Conservation (phyloP, 257 asterid genomes). For the Solanum chiquidenum region DNA sequence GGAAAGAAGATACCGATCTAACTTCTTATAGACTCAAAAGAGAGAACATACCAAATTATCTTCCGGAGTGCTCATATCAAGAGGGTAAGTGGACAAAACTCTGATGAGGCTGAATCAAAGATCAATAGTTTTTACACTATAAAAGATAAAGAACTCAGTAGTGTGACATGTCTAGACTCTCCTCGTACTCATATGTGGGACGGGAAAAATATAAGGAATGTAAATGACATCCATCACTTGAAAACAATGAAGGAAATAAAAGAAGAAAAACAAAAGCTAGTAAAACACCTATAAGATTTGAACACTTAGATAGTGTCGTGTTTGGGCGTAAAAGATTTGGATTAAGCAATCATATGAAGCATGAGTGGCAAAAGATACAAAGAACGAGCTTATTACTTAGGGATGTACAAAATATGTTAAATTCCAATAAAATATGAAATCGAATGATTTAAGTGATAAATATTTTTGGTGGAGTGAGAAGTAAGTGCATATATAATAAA, state of each 20-base stretch:
- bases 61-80: neutral
- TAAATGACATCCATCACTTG: neutral
- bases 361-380: slow-evolving; percentile 74
- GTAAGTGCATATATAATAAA: neutral
- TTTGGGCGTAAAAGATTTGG: slow-evolving; percentile 56
- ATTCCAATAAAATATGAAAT: slow-evolving; percentile 26
- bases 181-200: slow-evolving; percentile 92
- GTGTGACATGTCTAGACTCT: slow-evolving; percentile 54
- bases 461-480: neutral
- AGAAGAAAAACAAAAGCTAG: slow-evolving; percentile 19
- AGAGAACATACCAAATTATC: neutral
- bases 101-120: slow-evolving; percentile 54
- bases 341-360: slow-evolving; percentile 36
- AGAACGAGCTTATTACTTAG: slow-evolving; percentile 59
- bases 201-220: slow-evolving; percentile 59
- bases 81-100: slow-evolving; percentile 37
- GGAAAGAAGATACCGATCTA: slow-evolving; percentile 33
- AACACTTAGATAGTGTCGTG: slow-evolving; percentile 26
- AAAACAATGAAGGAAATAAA: slow-evolving; percentile 31
- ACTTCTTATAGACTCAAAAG: slow-evolving; percentile 23
- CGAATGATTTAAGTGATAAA: slow-evolving; percentile 49
- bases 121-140: slow-evolving; percentile 43
- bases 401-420: slow-evolving; percentile 60
- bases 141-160: slow-evolving; percentile 60
- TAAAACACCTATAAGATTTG: slow-evolving; percentile 34